These are phyloP conservation scores for Cryphonectria japonica DNA, from an alignment of 2,329 filamentous ascomycete genomes.

Conservation along the genomic window DNA sequence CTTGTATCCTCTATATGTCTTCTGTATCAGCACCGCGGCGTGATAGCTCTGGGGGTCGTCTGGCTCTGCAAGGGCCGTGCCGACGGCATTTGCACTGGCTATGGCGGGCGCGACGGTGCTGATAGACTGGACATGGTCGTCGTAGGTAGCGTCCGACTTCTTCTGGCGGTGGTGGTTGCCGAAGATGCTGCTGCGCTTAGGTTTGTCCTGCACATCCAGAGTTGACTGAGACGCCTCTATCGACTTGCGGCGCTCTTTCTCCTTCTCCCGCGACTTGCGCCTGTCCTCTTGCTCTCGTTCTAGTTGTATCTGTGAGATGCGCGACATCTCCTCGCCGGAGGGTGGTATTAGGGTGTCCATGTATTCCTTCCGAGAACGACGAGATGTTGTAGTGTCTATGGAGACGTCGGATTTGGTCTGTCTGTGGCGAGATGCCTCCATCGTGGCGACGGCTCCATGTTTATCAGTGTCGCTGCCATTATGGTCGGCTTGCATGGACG, in stretches of 20 bases:
- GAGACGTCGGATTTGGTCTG: constrained; percentile 30
- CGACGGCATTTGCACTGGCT: constrained; percentile 17
- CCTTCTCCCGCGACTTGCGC: constrained; percentile 45
- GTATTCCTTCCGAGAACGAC: constrained; percentile 46
- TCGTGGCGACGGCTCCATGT: constrained; percentile 1
- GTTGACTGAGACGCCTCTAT: constrained; percentile 17
- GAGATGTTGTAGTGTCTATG: constrained; percentile 33
- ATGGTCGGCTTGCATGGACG: constrained; percentile 2
- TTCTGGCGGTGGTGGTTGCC: constrained; percentile 17
- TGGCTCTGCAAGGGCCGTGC: constrained; percentile 22
- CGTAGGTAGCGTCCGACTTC: constrained; percentile 8
- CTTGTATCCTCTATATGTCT: constrained; percentile 78
- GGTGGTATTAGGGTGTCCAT: constrained; percentile 55
- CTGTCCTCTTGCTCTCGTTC: constrained; percentile 49
- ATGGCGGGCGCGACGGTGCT: constrained; percentile 17
- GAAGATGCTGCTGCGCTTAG: constrained; percentile 33
- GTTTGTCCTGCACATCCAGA: constrained; percentile 9
- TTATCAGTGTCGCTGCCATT: constrained; percentile 1
- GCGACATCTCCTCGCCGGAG: constrained; percentile 49
- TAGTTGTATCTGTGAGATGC: constrained; percentile 54
- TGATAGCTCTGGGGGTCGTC: constrained; percentile 39
- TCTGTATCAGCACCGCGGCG: constrained; percentile 65
- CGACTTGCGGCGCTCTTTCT: constrained; percentile 41
- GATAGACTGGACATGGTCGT: constrained; percentile 19
- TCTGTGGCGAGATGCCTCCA: constrained; percentile 4